A percentile compares a stretch with the other conserved stretches of the same genome.
Evolutionary conservation across 768 basidiomycete genomes (phyloP).

Genomic region (Sporobolomyces roseus): DNA sequence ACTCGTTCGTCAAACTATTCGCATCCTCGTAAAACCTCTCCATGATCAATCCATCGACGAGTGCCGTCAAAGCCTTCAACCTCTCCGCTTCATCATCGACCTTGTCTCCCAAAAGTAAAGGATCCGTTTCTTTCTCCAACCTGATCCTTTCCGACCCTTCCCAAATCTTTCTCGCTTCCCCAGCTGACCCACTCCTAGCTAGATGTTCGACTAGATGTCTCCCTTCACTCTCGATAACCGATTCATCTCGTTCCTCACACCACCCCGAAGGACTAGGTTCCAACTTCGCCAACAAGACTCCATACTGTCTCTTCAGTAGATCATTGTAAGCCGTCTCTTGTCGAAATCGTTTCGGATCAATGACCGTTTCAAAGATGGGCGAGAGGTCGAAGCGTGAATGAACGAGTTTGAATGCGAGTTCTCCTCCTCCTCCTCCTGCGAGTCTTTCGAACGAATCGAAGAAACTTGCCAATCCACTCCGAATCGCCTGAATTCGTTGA

Average conservation of each 20-base stretch:
- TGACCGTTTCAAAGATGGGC: not conserved
- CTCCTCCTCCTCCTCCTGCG: not conserved
- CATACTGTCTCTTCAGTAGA: constrained; percentile 20
- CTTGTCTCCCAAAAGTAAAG: no score
- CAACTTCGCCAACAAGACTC: constrained; percentile 8
- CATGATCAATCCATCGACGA: constrained; percentile 27
- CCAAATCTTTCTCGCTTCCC: constrained; percentile 12
- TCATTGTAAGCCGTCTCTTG: not conserved
- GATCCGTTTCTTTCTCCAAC: no score
- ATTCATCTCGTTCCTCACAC: not conserved
- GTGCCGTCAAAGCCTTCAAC: not conserved
- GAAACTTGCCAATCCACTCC: constrained; percentile 6
- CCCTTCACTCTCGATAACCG: no score
- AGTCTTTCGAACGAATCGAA: constrained; percentile 14
- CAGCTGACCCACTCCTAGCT: not conserved
- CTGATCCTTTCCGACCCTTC: not conserved
- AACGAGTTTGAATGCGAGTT: constrained; percentile 20
- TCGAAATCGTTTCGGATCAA: not conserved
- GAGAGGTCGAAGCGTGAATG: not conserved
- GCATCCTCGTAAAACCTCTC: constrained; percentile 25
- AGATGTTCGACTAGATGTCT: constrained; percentile 9
- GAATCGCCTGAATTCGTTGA: not conserved
- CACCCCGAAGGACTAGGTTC: constrained; percentile 15
- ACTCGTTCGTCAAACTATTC: not conserved
- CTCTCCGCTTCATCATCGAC: not conserved